These are phyloP conservation scores for Calendula officinalis DNA, from an alignment of 129 eudicot genomes.

Conservation along the genomic window DNA sequence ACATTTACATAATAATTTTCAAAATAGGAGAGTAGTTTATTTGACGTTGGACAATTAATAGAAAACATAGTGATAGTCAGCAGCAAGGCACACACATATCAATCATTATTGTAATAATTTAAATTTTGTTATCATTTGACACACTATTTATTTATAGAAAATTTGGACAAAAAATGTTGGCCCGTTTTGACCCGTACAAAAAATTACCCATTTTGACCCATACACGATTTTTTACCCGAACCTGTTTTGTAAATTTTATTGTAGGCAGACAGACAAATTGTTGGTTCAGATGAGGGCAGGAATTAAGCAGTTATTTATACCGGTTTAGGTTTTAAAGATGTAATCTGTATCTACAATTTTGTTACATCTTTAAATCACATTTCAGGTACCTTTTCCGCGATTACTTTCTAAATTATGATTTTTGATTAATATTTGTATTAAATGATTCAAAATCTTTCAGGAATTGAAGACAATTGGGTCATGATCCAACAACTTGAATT, in stretches of 20 bases:
- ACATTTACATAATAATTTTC: background rate
- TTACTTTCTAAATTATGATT: background rate
- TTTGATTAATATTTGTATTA: background rate
- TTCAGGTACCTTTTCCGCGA: background rate
- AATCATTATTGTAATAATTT: background rate
- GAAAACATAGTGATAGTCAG: background rate
- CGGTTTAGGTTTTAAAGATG: background rate
- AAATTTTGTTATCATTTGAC: background rate
- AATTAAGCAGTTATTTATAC: background rate
- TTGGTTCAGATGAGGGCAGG: slow-evolving; percentile 1
- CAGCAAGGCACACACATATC: background rate
- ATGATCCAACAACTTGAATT: background rate
- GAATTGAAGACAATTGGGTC: background rate
- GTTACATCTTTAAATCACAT: slow-evolving; percentile 4
- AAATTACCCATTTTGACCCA: background rate
- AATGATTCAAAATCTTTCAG: background rate
- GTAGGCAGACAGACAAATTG: too few relatives aligned
- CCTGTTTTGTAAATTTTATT: too few relatives aligned
- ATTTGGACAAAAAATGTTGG: background rate
- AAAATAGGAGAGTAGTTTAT: background rate
- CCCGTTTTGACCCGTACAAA: too few relatives aligned
- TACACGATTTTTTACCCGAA: background rate
- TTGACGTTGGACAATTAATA: background rate
- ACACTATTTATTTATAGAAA: background rate
- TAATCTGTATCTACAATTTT: background rate